Base-by-base conservation (phyloP, 495 filamentous ascomycete genomes). In the Penicillium atrosanguineum region DNA sequence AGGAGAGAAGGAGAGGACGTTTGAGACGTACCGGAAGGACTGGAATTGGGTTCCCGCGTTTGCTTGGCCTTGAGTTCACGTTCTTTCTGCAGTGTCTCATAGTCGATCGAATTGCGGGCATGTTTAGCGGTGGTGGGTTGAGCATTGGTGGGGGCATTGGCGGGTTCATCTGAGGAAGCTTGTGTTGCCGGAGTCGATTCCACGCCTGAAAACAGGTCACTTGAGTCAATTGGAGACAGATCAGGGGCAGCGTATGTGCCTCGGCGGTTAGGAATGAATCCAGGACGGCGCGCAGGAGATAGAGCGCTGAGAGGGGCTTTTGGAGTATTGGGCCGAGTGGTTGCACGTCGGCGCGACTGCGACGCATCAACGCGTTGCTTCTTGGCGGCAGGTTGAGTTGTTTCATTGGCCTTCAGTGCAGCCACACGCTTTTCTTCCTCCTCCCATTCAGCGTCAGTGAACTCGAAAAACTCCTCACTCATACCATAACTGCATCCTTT, bases 401-500 rank as follows among this genome's bases (percentile, higher is more conserved):
- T 12, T 26, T 34, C 26, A 20, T 50, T 40, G 8, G 31, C 44
- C 37, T 26, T 37, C 36, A 18, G 18, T 21, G 25, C 46, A 16
- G 45, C 48, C 26, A 23, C 38, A 14, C 18, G 23, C 20, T 42
- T 26, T 31, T 61, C 59, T 7, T 47, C 50, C 14, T 57, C 60
- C 6, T 53, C 57, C 14, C 72, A 65, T 20, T 68, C 69, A 16
- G 65, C 66, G 8, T 67, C 68, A 6, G 72, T 70, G 21, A 67
- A 70, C 40, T 56, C 63, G 52, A 79, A 79, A 43, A 72, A 79
- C n/a, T 70, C 66, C 28, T 64, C 47, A 44, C 76, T 58, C 61
- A 79, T 56, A 8, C 76, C 75, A 56, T 74, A 79, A 38, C 75
- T 74, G 26, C 63, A 70, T 16, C 68, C 73, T 18, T 55, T 44